Percentiles rank a stretch among this genome's conserved stretches.
Evolutionary conservation across 2,329 filamentous ascomycete species (phyloP).

Genomic region (Domatiomyces catenatus): DNA sequence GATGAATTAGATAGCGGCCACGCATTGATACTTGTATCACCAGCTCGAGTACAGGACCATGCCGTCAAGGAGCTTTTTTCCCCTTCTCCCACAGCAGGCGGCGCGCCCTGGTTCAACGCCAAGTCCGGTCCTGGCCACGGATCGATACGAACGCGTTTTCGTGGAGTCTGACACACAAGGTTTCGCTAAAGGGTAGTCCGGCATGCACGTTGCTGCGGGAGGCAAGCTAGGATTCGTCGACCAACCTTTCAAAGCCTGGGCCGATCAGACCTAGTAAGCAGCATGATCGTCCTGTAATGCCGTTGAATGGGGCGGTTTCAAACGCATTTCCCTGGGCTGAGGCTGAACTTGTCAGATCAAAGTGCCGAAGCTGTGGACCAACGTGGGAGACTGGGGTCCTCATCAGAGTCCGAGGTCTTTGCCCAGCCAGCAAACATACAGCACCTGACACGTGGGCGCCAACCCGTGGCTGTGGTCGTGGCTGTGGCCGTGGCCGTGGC

Average conservation of each 20-base stretch:
- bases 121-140: neutral
- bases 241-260: neutral
- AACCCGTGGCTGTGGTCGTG: neutral
- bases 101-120: neutral
- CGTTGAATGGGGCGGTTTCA: neutral
- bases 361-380: neutral
- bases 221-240: neutral
- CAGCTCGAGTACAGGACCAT: too few relatives aligned
- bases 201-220: neutral
- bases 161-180: neutral
- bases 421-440: neutral
- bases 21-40: too few relatives aligned
- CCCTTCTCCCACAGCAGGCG: neutral
- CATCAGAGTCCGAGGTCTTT: neutral
- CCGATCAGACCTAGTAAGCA: neutral
- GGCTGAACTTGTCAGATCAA: neutral
- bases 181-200: neutral
- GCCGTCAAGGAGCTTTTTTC: neutral
- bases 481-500: neutral
- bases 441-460: neutral
- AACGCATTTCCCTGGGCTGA: neutral
- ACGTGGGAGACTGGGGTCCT: neutral
- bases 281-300: neutral
- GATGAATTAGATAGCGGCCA: too few relatives aligned
- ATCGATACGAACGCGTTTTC: neutral